Percentiles rank a stretch among this genome's conserved stretches.
Evolutionary conservation across 208 protist genomes (phyloP).

Genomic region (Wallacemonas sp.): DNA sequence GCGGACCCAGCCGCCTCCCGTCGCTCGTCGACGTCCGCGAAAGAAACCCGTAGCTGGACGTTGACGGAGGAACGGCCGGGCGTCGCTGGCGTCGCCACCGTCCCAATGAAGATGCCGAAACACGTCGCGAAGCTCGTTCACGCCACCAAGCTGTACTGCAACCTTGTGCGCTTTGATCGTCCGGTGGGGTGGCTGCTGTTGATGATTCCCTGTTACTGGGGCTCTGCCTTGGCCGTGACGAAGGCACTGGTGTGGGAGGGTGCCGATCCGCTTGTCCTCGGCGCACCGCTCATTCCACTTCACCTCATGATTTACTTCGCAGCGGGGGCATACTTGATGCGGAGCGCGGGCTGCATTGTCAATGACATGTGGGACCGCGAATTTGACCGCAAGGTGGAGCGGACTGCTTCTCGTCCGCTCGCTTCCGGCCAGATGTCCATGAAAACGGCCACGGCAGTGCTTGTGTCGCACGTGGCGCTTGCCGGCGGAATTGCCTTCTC

Average conservation of each 20-base stretch:
- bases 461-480: conserved; percentile 38
- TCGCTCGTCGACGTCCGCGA: conserved; percentile 37
- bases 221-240: conserved; percentile 72
- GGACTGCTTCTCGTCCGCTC: conserved; percentile 63
- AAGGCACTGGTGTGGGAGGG: conserved; percentile 82
- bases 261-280: conserved; percentile 74
- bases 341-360: conserved; percentile 78
- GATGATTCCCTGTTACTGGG: conserved; percentile 80
- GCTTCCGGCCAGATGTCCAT: conserved; percentile 55
- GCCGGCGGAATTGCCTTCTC: conserved; percentile 63
- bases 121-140: conserved; percentile 26
- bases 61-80: conserved; percentile 29
- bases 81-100: not conserved
- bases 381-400: conserved; percentile 72
- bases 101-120: conserved; percentile 29
- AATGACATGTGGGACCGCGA: conserved; percentile 86
- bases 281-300: conserved; percentile 74
- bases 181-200: conserved; percentile 78
- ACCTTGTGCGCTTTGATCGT: conserved; percentile 63
- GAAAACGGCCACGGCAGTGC: conserved; percentile 39
- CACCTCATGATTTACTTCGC: conserved; percentile 68
- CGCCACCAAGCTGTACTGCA: conserved; percentile 43
- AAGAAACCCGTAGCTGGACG: conserved; percentile 62
- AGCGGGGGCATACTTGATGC: conserved; percentile 76
- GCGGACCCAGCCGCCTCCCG: conserved; percentile 61